These are phyloP conservation scores for Fusarium ambrosium DNA, from an alignment of 2,329 filamentous ascomycete genomes.

Conservation along the genomic window DNA sequence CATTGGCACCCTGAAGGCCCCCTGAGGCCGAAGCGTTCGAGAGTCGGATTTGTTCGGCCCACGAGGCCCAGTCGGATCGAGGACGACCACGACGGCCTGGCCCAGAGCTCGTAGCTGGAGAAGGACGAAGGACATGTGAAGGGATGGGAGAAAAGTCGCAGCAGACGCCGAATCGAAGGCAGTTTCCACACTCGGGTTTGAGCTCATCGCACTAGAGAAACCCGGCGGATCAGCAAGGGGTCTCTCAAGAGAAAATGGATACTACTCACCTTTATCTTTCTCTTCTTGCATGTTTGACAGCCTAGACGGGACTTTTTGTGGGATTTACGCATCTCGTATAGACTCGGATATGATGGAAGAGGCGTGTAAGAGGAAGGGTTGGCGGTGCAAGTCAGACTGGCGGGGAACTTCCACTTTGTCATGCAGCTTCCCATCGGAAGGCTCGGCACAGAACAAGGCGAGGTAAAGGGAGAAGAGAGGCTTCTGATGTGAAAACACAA, in stretches of 20 bases:
- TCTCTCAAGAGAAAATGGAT: not conserved
- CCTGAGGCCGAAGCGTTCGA: not conserved
- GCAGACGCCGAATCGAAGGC: constrained; percentile 11
- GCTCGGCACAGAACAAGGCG: not conserved
- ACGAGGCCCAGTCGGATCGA: constrained; percentile 12
- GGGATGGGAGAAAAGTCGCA: constrained; percentile 14
- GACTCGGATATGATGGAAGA: not conserved
- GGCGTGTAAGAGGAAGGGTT: not conserved
- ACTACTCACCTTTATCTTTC: constrained; percentile 5
- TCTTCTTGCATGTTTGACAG: constrained; percentile 11
- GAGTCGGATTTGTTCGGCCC: constrained; percentile 11
- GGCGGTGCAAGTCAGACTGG: not conserved
- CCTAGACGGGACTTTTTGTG: constrained; percentile 10
- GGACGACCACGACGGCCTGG: constrained; percentile 4
- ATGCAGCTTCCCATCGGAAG: not conserved
- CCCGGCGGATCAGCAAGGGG: not conserved
- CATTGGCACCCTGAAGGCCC: too few relatives aligned
- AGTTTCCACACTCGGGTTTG: constrained; percentile 16
- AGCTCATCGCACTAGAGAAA: constrained; percentile 9
- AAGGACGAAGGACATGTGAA: not conserved
- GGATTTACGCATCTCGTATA: constrained; percentile 8
- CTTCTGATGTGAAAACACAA: not conserved
- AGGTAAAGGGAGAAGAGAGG: not conserved
- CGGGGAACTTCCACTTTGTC: not conserved
- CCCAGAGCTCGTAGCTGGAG: not conserved